Conservation (phyloP, 495 filamentous ascomycete species). For the Penicillium steckii region DNA sequence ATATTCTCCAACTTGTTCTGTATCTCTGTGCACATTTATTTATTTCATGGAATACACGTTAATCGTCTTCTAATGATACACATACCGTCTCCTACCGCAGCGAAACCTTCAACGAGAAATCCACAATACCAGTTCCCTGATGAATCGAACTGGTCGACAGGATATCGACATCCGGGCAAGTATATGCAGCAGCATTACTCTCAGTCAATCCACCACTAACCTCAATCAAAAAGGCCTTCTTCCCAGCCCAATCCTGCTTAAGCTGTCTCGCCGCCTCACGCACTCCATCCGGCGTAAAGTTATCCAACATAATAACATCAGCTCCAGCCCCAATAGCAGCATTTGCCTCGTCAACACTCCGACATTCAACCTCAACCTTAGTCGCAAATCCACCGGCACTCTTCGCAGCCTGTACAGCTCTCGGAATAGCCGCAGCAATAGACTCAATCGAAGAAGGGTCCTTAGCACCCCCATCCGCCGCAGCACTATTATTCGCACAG, state of each 20-base stretch:
- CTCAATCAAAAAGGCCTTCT: slow-evolving; percentile 74
- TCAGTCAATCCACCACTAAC: slow-evolving; percentile 88
- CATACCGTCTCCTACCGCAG: slow-evolving; percentile 24
- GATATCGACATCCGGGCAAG: slow-evolving; percentile 88
- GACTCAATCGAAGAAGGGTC: slow-evolving; percentile 14
- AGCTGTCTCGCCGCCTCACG: slow-evolving; percentile 66
- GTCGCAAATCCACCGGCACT: slow-evolving; percentile 81
- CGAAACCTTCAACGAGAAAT: slow-evolving; percentile 91
- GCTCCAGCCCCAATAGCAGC: slow-evolving; percentile 89
- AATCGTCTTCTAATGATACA: slow-evolving; percentile 8
- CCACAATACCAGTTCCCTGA: slow-evolving; percentile 88
- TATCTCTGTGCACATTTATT: slow-evolving; percentile 16
- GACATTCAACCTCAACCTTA: slow-evolving; percentile 95
- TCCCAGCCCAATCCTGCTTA: slow-evolving; percentile 71
- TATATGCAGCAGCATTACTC: slow-evolving; percentile 77
- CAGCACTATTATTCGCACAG: slow-evolving; percentile 51
- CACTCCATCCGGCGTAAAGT: slow-evolving; percentile 78
- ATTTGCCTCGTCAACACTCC: slow-evolving; percentile 81
- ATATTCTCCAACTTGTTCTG: slow-evolving; percentile 10
- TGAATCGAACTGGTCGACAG: slow-evolving; percentile 95
- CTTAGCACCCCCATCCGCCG: slow-evolving; percentile 16
- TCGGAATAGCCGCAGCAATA: slow-evolving; percentile 68
- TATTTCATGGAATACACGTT: slow-evolving; percentile 4
- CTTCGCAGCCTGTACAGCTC: slow-evolving; percentile 81
- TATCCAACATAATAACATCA: slow-evolving; percentile 96